Evolutionary conservation across 2,329 filamentous ascomycete species (phyloP).

Genomic region (Sordariomycetes sp.): DNA sequence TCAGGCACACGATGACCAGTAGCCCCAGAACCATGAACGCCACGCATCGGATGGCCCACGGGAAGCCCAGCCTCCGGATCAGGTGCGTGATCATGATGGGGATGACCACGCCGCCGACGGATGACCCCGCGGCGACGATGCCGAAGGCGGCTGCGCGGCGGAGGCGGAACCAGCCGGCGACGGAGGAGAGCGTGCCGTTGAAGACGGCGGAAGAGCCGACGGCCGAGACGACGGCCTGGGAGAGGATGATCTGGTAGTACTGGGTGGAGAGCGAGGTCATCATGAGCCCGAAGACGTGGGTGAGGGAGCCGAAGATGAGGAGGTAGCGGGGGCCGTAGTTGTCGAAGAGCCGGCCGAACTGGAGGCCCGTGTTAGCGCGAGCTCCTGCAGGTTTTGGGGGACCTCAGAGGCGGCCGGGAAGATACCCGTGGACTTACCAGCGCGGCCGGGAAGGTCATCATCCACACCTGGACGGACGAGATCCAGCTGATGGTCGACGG

Average conservation of each 20-base stretch:
- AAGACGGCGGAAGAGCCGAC: constrained; percentile 32
- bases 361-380: not conserved
- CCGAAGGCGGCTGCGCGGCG: constrained; percentile 42
- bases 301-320: constrained; percentile 38
- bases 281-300: constrained; percentile 55
- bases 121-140: constrained; percentile 40
- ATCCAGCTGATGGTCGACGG: constrained; percentile 50
- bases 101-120: constrained; percentile 45
- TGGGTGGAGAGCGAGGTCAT: constrained; percentile 42
- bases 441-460: constrained; percentile 36
- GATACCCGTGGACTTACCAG: constrained; percentile 19
- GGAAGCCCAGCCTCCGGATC: constrained; percentile 31
- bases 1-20: constrained; percentile 21
- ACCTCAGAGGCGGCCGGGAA: constrained; percentile 7
- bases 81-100: constrained; percentile 50
- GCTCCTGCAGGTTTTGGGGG: not conserved
- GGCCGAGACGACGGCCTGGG: constrained; percentile 27
- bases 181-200: constrained; percentile 27
- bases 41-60: constrained; percentile 36
- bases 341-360: constrained; percentile 53
- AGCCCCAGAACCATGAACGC: constrained; percentile 33
- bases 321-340: constrained; percentile 51
- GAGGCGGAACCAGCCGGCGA: constrained; percentile 40
- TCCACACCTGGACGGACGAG: constrained; percentile 39
- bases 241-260: constrained; percentile 34